Base-by-base conservation (phyloP, 176 grass and related monocot species). In the Otatea glauca region DNA sequence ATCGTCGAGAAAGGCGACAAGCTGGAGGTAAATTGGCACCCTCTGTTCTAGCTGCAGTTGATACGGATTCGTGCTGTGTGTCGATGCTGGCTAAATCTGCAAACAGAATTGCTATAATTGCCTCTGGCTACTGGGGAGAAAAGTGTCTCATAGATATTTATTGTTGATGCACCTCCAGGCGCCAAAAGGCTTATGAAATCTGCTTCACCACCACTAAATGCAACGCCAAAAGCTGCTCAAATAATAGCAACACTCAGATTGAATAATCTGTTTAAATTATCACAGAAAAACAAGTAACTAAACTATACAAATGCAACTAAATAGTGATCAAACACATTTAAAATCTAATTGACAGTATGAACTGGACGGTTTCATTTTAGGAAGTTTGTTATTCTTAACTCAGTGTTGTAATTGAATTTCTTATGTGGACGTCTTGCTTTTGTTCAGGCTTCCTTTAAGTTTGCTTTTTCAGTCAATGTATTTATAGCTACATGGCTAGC, bases 1-100 rank as follows among this genome's bases (percentile, higher is more conserved):
- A 95, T 98, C 71, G 85, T 93, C 48, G 92, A 98, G 86, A 95
- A 95, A 43, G 96, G 92, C 58, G 83, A 95, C 35, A 95, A 78
- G 81, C 85, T 98, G 72, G 81, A 98, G 92, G 96, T 98, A 85
- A 68, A 25, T 69, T 18, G 7, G 75, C 24, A 15, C 24, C 7
- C 49, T 81, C 21, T 68, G 11, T n/a, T 32, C 74, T 80, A 35
- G 10, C 68, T 82, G 56, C 39, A 15, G 32, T 13, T 59, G 18
- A 49, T 54, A 49, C n/a, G 10, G 56, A 68, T 72, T 54, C 54
- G 21, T 53, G 25, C 55, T 64, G 58, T 7, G 5, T 27, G 7
- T 23, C 0, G 15, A 25, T 66, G 34, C 6, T 62, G 12, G 55
- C 18, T 68, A 61, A 61, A 29, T 82, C 27, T 67, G 38, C 61